Percentiles rank a stretch among this genome's conserved stretches.
These are phyloP conservation scores for Rhodotorula sp. DNA, from an alignment of 1,284 basidiomycete species.

Conservation along the genomic window DNA sequence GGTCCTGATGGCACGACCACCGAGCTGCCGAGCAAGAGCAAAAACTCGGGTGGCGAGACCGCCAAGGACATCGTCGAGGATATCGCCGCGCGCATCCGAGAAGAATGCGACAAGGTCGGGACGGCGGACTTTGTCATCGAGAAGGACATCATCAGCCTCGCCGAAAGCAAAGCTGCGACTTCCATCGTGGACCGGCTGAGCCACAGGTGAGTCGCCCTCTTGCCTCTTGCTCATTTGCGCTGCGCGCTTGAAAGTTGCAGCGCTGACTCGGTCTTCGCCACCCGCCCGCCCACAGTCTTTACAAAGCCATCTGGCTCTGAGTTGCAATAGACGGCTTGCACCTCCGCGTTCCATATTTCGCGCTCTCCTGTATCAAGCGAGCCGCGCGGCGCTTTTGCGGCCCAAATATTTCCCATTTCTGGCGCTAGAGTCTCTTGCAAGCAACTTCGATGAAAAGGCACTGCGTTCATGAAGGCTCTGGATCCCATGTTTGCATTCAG, in stretches of 20 bases:
- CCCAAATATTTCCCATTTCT: too few relatives aligned
- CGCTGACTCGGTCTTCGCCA: too few relatives aligned
- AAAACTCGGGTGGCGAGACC: conserved; percentile 59
- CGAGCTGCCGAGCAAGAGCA: conserved; percentile 64
- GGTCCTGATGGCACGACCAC: conserved; percentile 55
- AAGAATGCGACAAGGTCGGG: conserved; percentile 67
- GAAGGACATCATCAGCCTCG: conserved; percentile 71
- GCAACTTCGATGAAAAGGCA: too few relatives aligned
- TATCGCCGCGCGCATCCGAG: conserved; percentile 67
- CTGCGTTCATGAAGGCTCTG: too few relatives aligned
- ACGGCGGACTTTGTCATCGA: conserved; percentile 58
- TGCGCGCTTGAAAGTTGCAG: too few relatives aligned
- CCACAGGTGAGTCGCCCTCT: neutral
- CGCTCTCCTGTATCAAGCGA: too few relatives aligned
- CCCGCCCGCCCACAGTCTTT: neutral
- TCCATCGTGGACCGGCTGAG: conserved; percentile 24
- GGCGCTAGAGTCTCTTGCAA: too few relatives aligned
- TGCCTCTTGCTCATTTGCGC: too few relatives aligned
- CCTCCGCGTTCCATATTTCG: too few relatives aligned
- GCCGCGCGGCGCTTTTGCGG: too few relatives aligned
- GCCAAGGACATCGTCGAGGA: conserved; percentile 73
- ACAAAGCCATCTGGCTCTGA: conserved; percentile 23
- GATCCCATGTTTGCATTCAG: too few relatives aligned
- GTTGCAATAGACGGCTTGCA: neutral
- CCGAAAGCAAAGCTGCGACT: conserved; percentile 32